Evolutionary conservation across 116 monocot genomes (phyloP).

Genomic region (Zostera marina): DNA sequence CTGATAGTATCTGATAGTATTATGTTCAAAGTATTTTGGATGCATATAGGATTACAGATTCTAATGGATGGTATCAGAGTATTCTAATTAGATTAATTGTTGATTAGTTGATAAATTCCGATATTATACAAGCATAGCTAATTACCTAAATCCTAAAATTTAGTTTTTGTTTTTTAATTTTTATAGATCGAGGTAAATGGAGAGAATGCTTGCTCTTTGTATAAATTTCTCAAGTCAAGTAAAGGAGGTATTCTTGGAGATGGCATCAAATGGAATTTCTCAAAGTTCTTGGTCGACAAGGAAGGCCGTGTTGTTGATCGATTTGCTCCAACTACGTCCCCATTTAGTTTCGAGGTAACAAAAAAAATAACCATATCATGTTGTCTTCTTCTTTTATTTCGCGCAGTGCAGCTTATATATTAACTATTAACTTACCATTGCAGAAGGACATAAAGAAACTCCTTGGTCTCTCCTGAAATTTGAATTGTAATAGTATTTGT

Average conservation of each 20-base stretch:
- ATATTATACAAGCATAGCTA: no score
- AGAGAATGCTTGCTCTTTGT: constrained; percentile 41
- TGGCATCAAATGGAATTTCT: constrained; percentile 86
- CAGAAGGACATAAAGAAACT: constrained; percentile 35
- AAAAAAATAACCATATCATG: background rate
- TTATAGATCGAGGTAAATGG: constrained; percentile 81
- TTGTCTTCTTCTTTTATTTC: background rate
- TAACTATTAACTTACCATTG: background rate
- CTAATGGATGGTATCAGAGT: no score
- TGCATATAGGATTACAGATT: no score
- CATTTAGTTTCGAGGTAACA: constrained; percentile 60
- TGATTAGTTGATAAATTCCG: no score
- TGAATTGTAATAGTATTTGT: background rate
- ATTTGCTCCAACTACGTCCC: constrained; percentile 66
- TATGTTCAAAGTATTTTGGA: no score
- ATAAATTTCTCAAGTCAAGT: constrained; percentile 75
- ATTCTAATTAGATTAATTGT: no score
- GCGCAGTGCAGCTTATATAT: no score
- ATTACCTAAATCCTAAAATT: no score
- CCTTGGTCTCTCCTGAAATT: constrained; percentile 4
- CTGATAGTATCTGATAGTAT: no score
- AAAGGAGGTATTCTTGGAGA: constrained; percentile 63
- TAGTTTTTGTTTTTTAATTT: no score
- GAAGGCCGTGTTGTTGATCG: constrained; percentile 59
- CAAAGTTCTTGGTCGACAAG: constrained; percentile 79